phyloP scores from a whole-genome alignment of 768 basidiomycete genomes.

The Phylloporus sp. region DNA sequence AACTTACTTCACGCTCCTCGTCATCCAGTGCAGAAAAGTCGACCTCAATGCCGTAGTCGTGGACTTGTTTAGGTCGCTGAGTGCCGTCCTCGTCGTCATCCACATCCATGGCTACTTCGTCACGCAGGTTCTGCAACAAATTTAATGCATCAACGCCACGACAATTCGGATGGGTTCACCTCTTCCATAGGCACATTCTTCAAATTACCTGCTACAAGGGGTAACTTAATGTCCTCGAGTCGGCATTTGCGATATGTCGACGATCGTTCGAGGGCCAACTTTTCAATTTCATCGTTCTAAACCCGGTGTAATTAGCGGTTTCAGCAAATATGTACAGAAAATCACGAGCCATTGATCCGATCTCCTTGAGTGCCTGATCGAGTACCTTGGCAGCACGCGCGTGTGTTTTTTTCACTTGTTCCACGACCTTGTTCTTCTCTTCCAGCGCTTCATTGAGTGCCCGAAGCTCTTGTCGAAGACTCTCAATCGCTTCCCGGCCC shows the following conservation, averaged over 20 bases:
- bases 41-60: slow-evolving; percentile 87
- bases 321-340: slow-evolving; percentile 22
- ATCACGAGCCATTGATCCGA: slow-evolving; percentile 62
- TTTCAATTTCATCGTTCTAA: slow-evolving; percentile 89
- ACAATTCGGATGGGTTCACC: slow-evolving; percentile 42
- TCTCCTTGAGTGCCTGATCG: slow-evolving; percentile 89
- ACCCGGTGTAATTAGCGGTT: not conserved
- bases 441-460: slow-evolving; percentile 62
- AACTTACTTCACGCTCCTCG: slow-evolving; percentile 63
- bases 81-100: slow-evolving; percentile 85
- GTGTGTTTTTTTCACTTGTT: slow-evolving; percentile 69
- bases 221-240: slow-evolving; percentile 86
- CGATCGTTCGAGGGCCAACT: slow-evolving; percentile 79
- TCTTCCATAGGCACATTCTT: slow-evolving; percentile 94
- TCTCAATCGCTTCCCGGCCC: slow-evolving; percentile 51
- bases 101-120: slow-evolving; percentile 88
- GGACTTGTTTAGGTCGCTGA: slow-evolving; percentile 65
- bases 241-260: slow-evolving; percentile 88
- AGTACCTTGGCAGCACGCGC: slow-evolving; percentile 68
- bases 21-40: slow-evolving; percentile 75
- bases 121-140: slow-evolving; percentile 62
- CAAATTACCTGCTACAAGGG: slow-evolving; percentile 70
- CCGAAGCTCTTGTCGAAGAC: slow-evolving; percentile 59
- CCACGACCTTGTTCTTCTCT: slow-evolving; percentile 69
- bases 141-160: slow-evolving; percentile 2